phyloP scores from a whole-genome alignment of 495 filamentous ascomycete species.

The Penicillium cataractarum region DNA sequence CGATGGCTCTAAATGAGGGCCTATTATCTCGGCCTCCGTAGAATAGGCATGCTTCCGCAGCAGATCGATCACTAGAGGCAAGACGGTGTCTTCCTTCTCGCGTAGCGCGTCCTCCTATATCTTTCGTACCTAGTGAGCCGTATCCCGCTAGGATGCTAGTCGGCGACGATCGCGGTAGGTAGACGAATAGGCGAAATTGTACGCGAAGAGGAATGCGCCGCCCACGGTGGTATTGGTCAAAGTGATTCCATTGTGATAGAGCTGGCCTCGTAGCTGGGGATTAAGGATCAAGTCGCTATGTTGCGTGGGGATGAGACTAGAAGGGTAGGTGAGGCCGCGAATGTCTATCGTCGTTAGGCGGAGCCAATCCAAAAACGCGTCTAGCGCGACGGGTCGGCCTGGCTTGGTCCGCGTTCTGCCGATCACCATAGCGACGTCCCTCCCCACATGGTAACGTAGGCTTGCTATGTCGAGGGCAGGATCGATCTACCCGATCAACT shows the following conservation, averaged over 20 bases:
- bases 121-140: background rate
- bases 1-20: background rate
- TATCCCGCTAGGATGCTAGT: background rate
- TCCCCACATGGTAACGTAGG: no score
- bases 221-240: background rate
- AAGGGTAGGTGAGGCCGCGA: background rate
- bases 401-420: slow-evolving; percentile 11
- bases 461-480: slow-evolving; percentile 10
- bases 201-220: no score
- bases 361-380: background rate
- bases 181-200: background rate
- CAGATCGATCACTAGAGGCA: background rate
- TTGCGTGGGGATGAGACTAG: background rate
- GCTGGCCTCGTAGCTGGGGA: background rate
- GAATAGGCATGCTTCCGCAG: background rate
- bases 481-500: slow-evolving; percentile 1
- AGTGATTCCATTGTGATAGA: background rate
- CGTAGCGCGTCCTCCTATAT: background rate
- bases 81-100: background rate
- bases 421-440: slow-evolving; percentile 28
- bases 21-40: background rate
- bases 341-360: background rate
- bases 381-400: slow-evolving; percentile 5
- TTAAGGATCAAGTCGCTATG: background rate
- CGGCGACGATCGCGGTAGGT: background rate